Conservation (phyloP, 805 yeast genomes). For the Candida nonsorbophila region DNA sequence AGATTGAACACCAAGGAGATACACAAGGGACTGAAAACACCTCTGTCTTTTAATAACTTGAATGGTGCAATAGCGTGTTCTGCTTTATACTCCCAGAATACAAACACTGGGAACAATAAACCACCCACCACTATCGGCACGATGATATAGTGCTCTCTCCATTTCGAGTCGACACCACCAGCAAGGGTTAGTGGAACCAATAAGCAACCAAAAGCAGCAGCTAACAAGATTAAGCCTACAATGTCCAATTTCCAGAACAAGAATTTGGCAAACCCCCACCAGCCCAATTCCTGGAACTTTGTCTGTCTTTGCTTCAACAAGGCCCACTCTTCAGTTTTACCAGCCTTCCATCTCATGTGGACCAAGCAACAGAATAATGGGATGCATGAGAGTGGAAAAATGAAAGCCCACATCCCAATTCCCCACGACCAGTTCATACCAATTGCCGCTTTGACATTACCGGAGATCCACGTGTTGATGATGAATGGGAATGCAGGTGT, state of each 20-base stretch:
- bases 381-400: conserved; percentile 57
- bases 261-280: conserved; percentile 14
- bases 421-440: conserved; percentile 64
- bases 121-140: conserved; percentile 68
- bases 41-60: conserved; percentile 56
- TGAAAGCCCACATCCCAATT: conserved; percentile 76
- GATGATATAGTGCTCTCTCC: conserved; percentile 58
- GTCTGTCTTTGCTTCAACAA: conserved; percentile 32
- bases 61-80: conserved; percentile 60
- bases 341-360: conserved; percentile 54
- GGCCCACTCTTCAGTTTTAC: conserved; percentile 46
- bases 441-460: conserved; percentile 43
- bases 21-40: conserved; percentile 62
- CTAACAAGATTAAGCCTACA: conserved; percentile 53
- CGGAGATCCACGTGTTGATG: conserved; percentile 74
- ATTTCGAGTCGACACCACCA: conserved; percentile 51
- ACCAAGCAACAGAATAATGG: conserved; percentile 51
- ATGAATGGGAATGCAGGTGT: conserved; percentile 67
- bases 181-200: conserved; percentile 72
- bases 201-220: conserved; percentile 54
- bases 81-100: conserved; percentile 57
- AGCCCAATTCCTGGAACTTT: conserved; percentile 29
- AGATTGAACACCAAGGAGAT: conserved; percentile 55
- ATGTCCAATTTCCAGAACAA: conserved; percentile 62
- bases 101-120: conserved; percentile 50